phyloP scores from a whole-genome alignment of 306 rosid genomes.

The Gastrolobium villosum region DNA sequence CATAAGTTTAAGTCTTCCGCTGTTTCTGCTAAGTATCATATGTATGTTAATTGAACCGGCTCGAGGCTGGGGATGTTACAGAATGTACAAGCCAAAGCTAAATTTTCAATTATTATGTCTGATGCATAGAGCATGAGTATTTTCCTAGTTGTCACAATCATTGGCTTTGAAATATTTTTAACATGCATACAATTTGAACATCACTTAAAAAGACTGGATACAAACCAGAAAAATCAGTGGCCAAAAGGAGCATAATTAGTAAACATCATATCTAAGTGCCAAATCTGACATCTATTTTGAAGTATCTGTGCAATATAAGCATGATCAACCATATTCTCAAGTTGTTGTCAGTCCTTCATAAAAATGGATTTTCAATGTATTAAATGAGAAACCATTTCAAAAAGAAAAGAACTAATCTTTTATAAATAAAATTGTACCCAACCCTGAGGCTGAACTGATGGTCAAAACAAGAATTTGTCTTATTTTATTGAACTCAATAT shows the following conservation, averaged over 20 bases:
- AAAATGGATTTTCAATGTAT: neutral
- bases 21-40: too few relatives aligned
- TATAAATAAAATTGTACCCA: conserved; percentile 4
- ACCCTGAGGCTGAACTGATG: conserved; percentile 1
- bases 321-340: neutral
- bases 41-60: too few relatives aligned
- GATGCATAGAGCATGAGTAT: neutral
- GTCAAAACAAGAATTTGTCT: neutral
- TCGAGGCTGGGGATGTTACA: too few relatives aligned
- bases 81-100: too few relatives aligned
- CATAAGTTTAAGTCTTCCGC: too few relatives aligned
- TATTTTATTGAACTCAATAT: conserved; percentile 27
- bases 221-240: conserved; percentile 7
- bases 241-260: conserved; percentile 16
- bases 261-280: neutral
- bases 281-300: neutral
- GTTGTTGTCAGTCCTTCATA: neutral
- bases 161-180: conserved; percentile 21
- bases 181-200: neutral
- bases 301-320: conserved; percentile 5
- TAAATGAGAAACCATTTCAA: conserved; percentile 1
- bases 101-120: too few relatives aligned
- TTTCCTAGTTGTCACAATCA: neutral
- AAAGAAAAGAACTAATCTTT: neutral
- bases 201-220: neutral